phyloP scores from a whole-genome alignment of 306 rosid species.

The Fragaria ananassa region DNA sequence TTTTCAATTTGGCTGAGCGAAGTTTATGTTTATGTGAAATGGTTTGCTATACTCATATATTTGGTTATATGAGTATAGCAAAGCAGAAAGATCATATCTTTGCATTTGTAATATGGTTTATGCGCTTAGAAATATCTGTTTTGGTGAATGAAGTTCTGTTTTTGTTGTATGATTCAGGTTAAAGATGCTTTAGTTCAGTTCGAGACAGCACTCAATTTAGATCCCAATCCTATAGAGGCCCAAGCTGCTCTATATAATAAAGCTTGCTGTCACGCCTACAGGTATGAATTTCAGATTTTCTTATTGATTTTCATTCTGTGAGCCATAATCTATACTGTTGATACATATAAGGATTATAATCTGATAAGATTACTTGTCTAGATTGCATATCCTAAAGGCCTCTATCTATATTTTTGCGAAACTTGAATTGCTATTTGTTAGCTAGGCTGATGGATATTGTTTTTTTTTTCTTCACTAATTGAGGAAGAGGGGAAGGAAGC shows the following conservation, averaged over 20 bases:
- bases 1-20: background rate
- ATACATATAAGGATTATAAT: too few relatives aligned
- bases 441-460: slow-evolving; percentile 29
- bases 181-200: slow-evolving; percentile 87
- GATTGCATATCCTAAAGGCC: background rate
- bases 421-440: background rate
- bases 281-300: slow-evolving; percentile 33
- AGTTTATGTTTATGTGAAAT: too few relatives aligned
- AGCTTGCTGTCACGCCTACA: slow-evolving; percentile 95
- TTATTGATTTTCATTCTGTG: background rate
- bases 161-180: slow-evolving; percentile 48
- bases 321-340: background rate
- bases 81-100: background rate
- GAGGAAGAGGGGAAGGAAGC: slow-evolving; percentile 92
- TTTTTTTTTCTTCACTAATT: slow-evolving; percentile 38
- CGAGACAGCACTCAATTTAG: slow-evolving; percentile 74
- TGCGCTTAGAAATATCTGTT: background rate
- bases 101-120: background rate
- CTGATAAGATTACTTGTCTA: background rate
- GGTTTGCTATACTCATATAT: too few relatives aligned
- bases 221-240: slow-evolving; percentile 82
- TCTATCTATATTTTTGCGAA: background rate
- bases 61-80: background rate
- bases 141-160: background rate
- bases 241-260: slow-evolving; percentile 95